phyloP scores from a whole-genome alignment of 164 flowering plant genomes.

The Vitis vinifera region DNA sequence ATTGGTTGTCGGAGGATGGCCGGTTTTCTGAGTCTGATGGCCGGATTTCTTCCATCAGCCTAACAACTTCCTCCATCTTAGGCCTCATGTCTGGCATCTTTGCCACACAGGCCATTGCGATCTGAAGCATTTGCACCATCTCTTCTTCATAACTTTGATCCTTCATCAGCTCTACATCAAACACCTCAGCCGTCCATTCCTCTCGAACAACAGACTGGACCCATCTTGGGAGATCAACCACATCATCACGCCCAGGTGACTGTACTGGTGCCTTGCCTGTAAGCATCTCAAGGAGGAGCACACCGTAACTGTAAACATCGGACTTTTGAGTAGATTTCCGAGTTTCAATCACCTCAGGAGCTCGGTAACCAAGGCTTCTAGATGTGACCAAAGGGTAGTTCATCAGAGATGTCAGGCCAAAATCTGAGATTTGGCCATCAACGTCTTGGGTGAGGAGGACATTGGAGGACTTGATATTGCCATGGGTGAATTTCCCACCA shows the following conservation, averaged over 20 bases:
- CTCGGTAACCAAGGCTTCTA: slow-evolving; percentile 45
- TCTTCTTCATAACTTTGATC: slow-evolving; percentile 40
- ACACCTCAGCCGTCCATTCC: slow-evolving; percentile 49
- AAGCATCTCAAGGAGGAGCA: slow-evolving; percentile 49
- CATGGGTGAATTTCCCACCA: slow-evolving; percentile 42
- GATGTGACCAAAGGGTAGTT: slow-evolving; percentile 29
- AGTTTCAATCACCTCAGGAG: slow-evolving; percentile 49
- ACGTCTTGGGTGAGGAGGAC: slow-evolving; percentile 39
- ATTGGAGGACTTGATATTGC: slow-evolving; percentile 57
- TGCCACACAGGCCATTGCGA: slow-evolving; percentile 50
- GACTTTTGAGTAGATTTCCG: slow-evolving; percentile 41
- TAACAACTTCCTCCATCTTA: slow-evolving; percentile 37
- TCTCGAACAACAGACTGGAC: slow-evolving; percentile 50
- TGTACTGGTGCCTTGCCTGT: slow-evolving; percentile 52
- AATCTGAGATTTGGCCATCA: slow-evolving; percentile 43
- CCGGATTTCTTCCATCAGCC: slow-evolving; percentile 47
- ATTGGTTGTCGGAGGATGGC: slow-evolving; percentile 31
- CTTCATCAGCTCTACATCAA: slow-evolving; percentile 32
- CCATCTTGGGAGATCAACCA: slow-evolving; percentile 45
- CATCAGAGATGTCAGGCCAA: slow-evolving; percentile 41
- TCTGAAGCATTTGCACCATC: slow-evolving; percentile 53
- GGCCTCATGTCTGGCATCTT: slow-evolving; percentile 44
- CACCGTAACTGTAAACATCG: slow-evolving; percentile 59
- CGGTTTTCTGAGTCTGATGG: slow-evolving; percentile 24
- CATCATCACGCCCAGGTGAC: slow-evolving; percentile 37